A percentile compares a stretch with the other conserved stretches of the same genome.
Conservation (phyloP, 2,329 filamentous ascomycete genomes). For the Claviceps lovelessii region DNA sequence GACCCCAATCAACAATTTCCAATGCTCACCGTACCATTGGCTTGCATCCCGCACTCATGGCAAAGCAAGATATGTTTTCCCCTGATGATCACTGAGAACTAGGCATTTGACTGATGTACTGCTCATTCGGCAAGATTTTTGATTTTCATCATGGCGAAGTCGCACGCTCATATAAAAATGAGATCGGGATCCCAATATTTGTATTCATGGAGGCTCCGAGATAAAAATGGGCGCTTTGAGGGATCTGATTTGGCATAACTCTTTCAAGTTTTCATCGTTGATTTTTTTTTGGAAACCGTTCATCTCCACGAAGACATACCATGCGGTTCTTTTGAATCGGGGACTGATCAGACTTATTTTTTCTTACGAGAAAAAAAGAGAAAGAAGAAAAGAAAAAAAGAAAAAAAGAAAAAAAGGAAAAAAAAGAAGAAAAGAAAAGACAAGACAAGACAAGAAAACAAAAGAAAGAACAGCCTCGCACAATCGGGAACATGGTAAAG, state of each 20-base stretch:
- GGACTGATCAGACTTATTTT: background rate
- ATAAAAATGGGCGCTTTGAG: background rate
- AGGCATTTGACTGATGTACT: background rate
- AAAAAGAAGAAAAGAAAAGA: no score
- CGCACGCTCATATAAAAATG: background rate
- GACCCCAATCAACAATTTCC: background rate
- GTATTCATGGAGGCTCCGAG: background rate
- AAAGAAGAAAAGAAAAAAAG: no score
- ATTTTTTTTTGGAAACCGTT: background rate
- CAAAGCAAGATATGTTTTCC: background rate
- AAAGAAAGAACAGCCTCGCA: background rate
- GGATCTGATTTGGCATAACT: background rate
- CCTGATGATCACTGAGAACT: background rate
- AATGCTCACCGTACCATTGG: background rate
- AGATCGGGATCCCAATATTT: background rate
- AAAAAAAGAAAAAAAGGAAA: no score
- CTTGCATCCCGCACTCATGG: background rate
- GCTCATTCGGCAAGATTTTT: background rate
- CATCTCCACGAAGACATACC: background rate
- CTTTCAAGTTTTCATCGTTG: background rate
- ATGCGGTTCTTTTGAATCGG: background rate
- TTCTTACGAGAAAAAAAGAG: no score
- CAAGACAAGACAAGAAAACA: no score
- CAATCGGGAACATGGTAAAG: background rate
- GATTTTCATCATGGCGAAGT: background rate